Evolutionary conservation across 2,329 filamentous ascomycete species (phyloP), one percentile per base, ranked within the genome.

Genomic region (Aspergillus uvarum): DNA sequence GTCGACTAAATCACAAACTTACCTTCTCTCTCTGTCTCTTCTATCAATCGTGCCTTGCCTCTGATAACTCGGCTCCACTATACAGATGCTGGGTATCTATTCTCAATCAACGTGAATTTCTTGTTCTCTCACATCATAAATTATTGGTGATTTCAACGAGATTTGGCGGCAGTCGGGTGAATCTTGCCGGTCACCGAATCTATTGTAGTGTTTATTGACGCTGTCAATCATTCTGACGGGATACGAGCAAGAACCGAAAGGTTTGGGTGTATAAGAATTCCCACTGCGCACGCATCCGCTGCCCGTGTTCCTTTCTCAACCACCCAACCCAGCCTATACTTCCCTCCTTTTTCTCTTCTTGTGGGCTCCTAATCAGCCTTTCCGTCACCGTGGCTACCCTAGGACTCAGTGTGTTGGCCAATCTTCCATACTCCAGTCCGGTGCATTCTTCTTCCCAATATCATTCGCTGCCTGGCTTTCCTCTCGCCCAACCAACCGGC

Each of bases 301-400:
- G 48, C 29, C 48, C 59, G 42, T 59, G 57, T 52, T 51, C 49
- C 53, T 22, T 42, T 53, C 44, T 21, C 21, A 16, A 19, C 38
- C 38, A 44, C 38, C 38, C 38, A 44, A 19, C 32, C 32, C 32
- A 35, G 32, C 12, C 38, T 19, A 19, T 44, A 50, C 32, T 38
- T 44, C 52, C 62, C 47, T 60, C 47, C 54, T 53, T 53, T 11
- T 56, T 38, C 51, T 53, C 32, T 38, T 54, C 59, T 54, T 29
- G 47, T 16, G 26, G 29, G 52, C 38, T 57, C 57, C 51, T 54
- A 52, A 44, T n/a, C 62, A 21, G 48, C 47, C 54, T 50, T 54
- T 44, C 62, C 52, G 65, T 69, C 75, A 77, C 62, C 72, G 73
- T 78, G 76, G 76, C 76, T 73, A 74, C 74, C 63, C 68, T 78